Evolutionary conservation across 495 filamentous ascomycete genomes (phyloP), one percentile per base, ranked within the genome.

Genomic region (Podospora bellae-mahoneyi): DNA sequence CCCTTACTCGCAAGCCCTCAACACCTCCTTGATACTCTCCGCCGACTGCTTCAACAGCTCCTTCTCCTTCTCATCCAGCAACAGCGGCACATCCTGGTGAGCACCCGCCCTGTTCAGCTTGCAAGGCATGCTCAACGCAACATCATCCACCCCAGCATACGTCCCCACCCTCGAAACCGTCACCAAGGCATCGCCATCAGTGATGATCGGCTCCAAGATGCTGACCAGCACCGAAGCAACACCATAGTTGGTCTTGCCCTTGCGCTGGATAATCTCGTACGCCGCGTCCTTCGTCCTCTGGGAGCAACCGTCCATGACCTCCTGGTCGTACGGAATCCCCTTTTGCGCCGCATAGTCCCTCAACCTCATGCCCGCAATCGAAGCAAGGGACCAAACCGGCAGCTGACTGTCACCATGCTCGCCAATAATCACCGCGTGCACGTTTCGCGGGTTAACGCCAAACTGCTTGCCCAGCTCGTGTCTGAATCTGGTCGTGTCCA

Each of bases 241-340:
- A 53, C 87, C 84, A 68, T 87, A 87, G 72, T 87, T 87, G 3
- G 86, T 87, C 77, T 86, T 87, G 5, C 86, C 86, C 71, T 86
- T 86, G 10, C 82, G 75, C 23, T 85, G 83, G 15, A 88, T 80
- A 10, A 83, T 81, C 74, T 86, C 86, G 70, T 87, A 87, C 60
- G 87, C 85, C 0, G 75, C 75, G 19, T 74, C 67, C 34, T 67
- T 65, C n/a, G 75, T 77, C 23, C 74, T 65, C 27, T 56, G 57
- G 15, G 70, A 48, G 57, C 69, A 71, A 0, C 32, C 75, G 18
- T 73, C 73, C 67, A 76, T 72, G 39, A 44, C 70, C 28, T 58
- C 61, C 48, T 77, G 60, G 60, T 70, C 61, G 61, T 76, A 74
- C 44, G 18, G 63, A 2, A 66, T 65, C 4, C 72, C 74, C n/a